phyloP scores from a whole-genome alignment of 78 protist species.

The Cavenderia fasciculata region DNA sequence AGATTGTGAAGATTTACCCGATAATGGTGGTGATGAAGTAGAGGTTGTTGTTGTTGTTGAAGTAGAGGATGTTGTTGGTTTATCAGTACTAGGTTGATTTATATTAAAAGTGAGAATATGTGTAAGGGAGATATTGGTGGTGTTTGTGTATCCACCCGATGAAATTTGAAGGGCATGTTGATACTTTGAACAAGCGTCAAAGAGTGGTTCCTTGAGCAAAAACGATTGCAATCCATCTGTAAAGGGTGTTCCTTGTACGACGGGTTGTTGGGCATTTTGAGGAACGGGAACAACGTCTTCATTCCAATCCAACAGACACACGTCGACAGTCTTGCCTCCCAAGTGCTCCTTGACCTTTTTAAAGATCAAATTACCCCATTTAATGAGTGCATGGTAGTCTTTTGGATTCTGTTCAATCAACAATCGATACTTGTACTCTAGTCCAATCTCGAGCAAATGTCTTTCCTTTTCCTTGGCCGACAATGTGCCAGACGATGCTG shows the following conservation, averaged over 20 bases:
- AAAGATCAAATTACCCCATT: conserved; percentile 55
- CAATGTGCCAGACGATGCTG: background rate
- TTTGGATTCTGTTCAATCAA: conserved; percentile 53
- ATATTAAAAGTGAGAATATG: conserved; percentile 18
- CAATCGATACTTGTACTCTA: conserved; percentile 41
- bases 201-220: conserved; percentile 41
- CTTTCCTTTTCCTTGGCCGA: background rate
- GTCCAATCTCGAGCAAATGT: conserved; percentile 36
- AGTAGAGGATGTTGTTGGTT: background rate
- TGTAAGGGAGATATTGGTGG: conserved; percentile 8
- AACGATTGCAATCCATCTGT: conserved; percentile 9
- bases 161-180: conserved; percentile 50
- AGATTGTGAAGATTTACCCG: background rate
- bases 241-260: conserved; percentile 30
- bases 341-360: conserved; percentile 30
- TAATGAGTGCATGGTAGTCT: conserved; percentile 38
- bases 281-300: conserved; percentile 49
- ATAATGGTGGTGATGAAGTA: background rate
- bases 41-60: background rate
- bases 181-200: conserved; percentile 62
- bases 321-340: conserved; percentile 52
- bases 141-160: conserved; percentile 20
- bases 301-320: conserved; percentile 66
- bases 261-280: conserved; percentile 15
- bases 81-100: background rate